Conservation (phyloP, 805 yeast species). For the Starmerella potacharoeniae region DNA sequence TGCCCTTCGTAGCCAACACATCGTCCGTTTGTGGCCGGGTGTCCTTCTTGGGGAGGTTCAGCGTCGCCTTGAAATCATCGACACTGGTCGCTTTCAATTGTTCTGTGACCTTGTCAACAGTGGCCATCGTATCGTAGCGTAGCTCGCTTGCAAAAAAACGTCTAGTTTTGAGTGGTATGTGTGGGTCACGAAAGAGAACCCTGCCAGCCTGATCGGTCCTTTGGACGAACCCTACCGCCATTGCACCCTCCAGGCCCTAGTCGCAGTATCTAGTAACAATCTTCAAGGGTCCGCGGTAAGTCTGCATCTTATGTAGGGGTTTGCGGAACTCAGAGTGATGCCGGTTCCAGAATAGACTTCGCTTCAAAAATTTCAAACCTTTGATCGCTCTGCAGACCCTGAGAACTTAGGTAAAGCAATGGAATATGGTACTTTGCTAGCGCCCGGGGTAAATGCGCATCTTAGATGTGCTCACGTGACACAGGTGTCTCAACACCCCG, state of each 20-base stretch:
- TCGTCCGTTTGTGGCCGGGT: constrained; percentile 96
- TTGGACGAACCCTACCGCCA: not conserved
- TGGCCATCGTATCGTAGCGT: not conserved
- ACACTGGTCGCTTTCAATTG: not conserved
- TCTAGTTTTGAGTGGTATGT: not conserved
- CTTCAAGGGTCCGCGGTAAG: too few species aligned
- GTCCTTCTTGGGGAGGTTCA: constrained; percentile 74
- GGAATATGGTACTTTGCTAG: too few species aligned
- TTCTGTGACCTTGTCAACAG: constrained; percentile 4
- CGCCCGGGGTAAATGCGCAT: too few species aligned
- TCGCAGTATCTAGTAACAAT: too few species aligned
- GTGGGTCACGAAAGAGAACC: not conserved
- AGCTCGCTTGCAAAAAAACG: not conserved
- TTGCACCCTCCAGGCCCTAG: not conserved
- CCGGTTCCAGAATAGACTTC: too few species aligned
- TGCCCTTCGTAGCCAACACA: constrained; percentile 83
- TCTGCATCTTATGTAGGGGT: too few species aligned
- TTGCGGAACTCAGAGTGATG: too few species aligned
- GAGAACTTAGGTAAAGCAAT: too few species aligned
- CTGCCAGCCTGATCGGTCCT: not conserved
- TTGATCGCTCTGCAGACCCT: too few species aligned
- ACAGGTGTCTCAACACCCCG: too few species aligned
- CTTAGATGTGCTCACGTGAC: too few species aligned
- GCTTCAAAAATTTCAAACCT: too few species aligned
- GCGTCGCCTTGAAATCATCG: constrained; percentile 54